Evolutionary conservation across 2,329 filamentous ascomycete species (phyloP), one percentile per base, ranked within the genome.

Genomic region (Aspergillus udagawae): DNA sequence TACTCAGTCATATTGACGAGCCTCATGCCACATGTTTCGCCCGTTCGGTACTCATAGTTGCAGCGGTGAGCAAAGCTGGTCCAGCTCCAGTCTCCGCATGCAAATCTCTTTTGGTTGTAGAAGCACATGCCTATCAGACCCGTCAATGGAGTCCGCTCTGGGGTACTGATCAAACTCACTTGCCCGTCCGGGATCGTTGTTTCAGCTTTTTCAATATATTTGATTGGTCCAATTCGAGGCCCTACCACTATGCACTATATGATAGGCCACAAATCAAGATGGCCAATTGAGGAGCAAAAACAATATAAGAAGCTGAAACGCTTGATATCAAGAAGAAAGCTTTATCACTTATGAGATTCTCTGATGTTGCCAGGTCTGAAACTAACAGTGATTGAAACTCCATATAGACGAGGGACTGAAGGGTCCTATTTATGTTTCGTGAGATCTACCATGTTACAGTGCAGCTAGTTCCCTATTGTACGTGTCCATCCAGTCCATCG

Each of bases 11-110:
- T 80, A 79, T 89, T 92, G 70, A 96, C 87, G 63, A 96, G 84
- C 78, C 91, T 96, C 79, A 96, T 88, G 60, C 93, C 93, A 77
- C 93, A 97, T 41, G 93, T 97, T 81, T 97, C 93, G 69, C 93
- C 93, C 65, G 90, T 96, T 64, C 93, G 90, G 79, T 96, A 95
- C 75, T 97, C 93, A 77, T 91, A 92, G 75, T 89, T 88, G 83
- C 93, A 97, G 73, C 96, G 92, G 75, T 92, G 85, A 64, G 90
- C 87, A 80, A 97, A 97, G 78, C 88, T 89, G 64, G 91, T 90
- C 92, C 92, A 97, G 76, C 92, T 91, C 88, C 89, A 96, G 82
- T 91, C 93, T 70, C 90, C 89, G 79, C 93, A 97, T 57, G 76
- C 76, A 83, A 90, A 96, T 67, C 86, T 84, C 74, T 88, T 91